Evolutionary conservation across 148 eudicot genomes (phyloP), one percentile per base, ranked within the genome.

Genomic region (Cornus suecica): DNA sequence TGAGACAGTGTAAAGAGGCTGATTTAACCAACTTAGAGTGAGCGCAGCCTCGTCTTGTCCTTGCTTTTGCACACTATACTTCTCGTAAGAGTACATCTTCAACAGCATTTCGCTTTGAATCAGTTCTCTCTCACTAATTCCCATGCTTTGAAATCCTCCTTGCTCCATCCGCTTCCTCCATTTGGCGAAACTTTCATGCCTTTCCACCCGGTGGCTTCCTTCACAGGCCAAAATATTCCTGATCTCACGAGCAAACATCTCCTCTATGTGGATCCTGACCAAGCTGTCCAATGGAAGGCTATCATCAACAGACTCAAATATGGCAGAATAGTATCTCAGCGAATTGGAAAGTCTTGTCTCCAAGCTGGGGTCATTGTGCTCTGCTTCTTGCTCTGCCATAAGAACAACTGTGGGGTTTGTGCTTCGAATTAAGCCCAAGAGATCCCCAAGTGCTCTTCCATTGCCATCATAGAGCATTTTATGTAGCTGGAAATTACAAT

Each of bases 161-260:
- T 78, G 79, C 83, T 87, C 97, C 88, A 90, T 89, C 76, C 82
- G 67, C 48, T 80, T 77, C 84, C 74, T 79, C 99, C 99, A 95
- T 37, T 77, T 86, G 28, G 73, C 82, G 48, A 91, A 95, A 18
- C 54, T 77, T 63, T 87, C 91, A 45, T 95, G 97, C 86, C 99
- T 92, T 66, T 95, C 99, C 18, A 82, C 54, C 82, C 99, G 86
- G 60, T 89, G 90, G 20, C 84, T 81, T 26, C 94, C 97, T 85
- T 95, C 99, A 72, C 99, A 89, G 3, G 94, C 94, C 62, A 92
- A 75, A 31, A 95, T 83, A 69, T 95, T 95, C 77, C 96, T 87
- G 30, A 95, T 90, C 70, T 92, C 99, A 1, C 92, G 86, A 7
- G 80, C 97, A 78, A 88, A 92, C 74, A 80, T 79, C 80, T 95